Conservation (phyloP, 306 rosid species). For the Glycine tomentella region DNA sequence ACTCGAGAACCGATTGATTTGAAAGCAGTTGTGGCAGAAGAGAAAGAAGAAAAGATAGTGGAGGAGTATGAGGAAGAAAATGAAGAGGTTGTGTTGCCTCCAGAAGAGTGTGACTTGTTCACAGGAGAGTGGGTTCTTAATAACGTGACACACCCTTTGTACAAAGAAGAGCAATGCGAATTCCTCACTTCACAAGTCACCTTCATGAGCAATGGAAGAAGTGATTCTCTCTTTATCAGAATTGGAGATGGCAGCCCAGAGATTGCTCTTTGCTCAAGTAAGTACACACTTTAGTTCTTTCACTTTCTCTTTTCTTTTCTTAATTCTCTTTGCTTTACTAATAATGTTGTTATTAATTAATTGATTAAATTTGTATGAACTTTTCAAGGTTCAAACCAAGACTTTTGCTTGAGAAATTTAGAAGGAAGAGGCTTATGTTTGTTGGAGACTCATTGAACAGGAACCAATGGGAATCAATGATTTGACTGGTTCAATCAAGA, state of each 20-base stretch:
- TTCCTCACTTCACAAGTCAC: constrained; percentile 88
- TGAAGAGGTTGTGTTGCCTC: constrained; percentile 73
- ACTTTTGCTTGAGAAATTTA: constrained; percentile 80
- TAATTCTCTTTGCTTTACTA: not conserved
- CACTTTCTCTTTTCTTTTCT: not conserved
- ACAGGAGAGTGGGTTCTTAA: constrained; percentile 88
- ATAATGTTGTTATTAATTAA: not conserved
- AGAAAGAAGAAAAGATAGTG: constrained; percentile 27
- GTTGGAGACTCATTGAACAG: constrained; percentile 96
- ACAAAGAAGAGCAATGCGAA: constrained; percentile 88
- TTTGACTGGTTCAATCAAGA: constrained; percentile 80
- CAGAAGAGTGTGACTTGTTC: constrained; percentile 87
- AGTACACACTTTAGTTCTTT: constrained; percentile 42
- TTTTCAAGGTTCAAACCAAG: constrained; percentile 76
- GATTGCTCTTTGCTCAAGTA: constrained; percentile 89
- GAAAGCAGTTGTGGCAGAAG: constrained; percentile 37
- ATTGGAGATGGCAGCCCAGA: constrained; percentile 97
- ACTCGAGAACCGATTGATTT: constrained; percentile 43
- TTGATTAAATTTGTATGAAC: not conserved
- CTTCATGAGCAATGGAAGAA: constrained; percentile 88
- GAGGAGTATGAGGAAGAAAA: constrained; percentile 48
- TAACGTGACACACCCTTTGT: constrained; percentile 74
- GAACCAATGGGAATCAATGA: constrained; percentile 98
- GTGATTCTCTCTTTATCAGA: constrained; percentile 79
- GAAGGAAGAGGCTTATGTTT: constrained; percentile 97